phyloP scores from a whole-genome alignment of 2,329 filamentous ascomycete species.

The Fusarium kyushuense region DNA sequence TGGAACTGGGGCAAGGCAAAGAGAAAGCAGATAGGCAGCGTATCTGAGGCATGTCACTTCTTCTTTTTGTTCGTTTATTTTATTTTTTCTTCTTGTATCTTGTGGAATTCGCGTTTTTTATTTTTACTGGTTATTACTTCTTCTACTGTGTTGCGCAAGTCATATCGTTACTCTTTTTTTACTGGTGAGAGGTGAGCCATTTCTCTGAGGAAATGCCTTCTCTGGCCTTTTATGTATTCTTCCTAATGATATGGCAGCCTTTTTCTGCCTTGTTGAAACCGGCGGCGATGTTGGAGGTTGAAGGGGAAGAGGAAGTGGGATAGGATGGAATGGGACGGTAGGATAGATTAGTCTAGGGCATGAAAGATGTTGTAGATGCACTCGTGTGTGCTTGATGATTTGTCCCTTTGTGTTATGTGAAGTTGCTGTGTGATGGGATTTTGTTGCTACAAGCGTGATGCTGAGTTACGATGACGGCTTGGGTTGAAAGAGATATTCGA shows the following conservation, averaged over 20 bases:
- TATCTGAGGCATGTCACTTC: constrained; percentile 24
- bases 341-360: background rate
- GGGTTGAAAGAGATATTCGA: background rate
- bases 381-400: background rate
- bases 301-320: background rate
- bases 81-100: constrained; percentile 19
- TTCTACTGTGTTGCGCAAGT: constrained; percentile 3
- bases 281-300: background rate
- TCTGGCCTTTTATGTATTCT: constrained; percentile 13
- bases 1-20: background rate
- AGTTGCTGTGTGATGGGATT: background rate
- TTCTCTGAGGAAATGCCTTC: background rate
- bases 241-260: constrained; percentile 43
- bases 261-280: constrained; percentile 17
- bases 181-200: constrained; percentile 6
- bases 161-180: constrained; percentile 2
- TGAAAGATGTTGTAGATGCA: constrained; percentile 1
- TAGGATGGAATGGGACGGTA: background rate
- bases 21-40: constrained; percentile 29
- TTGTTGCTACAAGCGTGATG: background rate
- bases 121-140: constrained; percentile 1
- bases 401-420: background rate
- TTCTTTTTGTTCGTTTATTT: background rate
- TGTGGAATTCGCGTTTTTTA: constrained; percentile 12
- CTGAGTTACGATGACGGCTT: background rate